These are phyloP conservation scores for Suhomyces bokatorum DNA, from an alignment of 1,139 yeast genomes.

Conservation along the genomic window DNA sequence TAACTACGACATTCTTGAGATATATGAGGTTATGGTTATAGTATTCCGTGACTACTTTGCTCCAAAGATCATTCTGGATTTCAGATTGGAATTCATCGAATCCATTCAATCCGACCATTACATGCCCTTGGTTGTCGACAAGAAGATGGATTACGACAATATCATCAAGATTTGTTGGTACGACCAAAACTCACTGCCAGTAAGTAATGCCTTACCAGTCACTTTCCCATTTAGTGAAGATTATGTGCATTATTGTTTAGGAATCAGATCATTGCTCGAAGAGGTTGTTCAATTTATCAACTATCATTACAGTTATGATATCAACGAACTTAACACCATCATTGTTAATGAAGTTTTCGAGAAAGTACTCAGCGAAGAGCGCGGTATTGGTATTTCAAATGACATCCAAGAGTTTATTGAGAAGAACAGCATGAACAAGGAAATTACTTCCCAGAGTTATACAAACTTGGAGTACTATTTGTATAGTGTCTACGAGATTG, in stretches of 20 bases:
- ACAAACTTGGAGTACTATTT: constrained; percentile 87
- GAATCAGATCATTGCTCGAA: constrained; percentile 63
- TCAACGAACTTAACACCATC: constrained; percentile 45
- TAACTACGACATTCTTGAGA: constrained; percentile 58
- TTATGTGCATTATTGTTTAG: constrained; percentile 82
- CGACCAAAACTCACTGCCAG: constrained; percentile 50
- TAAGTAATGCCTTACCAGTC: constrained; percentile 54
- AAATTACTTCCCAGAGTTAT: constrained; percentile 84
- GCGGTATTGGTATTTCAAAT: constrained; percentile 59
- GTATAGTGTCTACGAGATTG: constrained; percentile 58
- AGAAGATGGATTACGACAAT: constrained; percentile 58
- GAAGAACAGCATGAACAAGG: constrained; percentile 70
- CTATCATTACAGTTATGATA: constrained; percentile 59
- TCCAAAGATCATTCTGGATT: constrained; percentile 53
- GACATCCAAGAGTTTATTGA: constrained; percentile 65
- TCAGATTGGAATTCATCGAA: constrained; percentile 60
- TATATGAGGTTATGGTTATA: constrained; percentile 62
- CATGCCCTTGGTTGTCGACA: constrained; percentile 78
- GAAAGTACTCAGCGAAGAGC: constrained; percentile 54
- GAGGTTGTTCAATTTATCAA: constrained; percentile 64
- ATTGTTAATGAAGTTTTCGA: constrained; percentile 67
- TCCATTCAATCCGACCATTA: constrained; percentile 80
- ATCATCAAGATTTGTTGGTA: constrained; percentile 73
- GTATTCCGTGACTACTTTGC: constrained; percentile 64
- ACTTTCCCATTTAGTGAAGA: constrained; percentile 85